Evolutionary conservation across 1,139 yeast species (phyloP), one percentile per base, ranked within the genome.

Genomic region (Candida smagusa): DNA sequence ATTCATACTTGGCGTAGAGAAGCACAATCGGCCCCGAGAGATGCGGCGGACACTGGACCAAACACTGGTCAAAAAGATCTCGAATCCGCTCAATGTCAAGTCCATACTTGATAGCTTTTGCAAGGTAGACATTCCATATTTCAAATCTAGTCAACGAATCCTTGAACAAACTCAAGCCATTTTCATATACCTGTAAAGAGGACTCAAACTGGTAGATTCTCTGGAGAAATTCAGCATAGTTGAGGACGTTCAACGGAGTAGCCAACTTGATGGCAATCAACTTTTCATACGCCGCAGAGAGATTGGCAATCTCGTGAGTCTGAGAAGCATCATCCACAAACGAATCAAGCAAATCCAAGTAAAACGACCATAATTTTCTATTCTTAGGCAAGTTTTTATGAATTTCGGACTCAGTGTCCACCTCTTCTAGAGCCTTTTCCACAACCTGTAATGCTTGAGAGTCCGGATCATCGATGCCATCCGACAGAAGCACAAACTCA

Each of bases 341-440:
- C 16, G 86, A 74, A 56, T 86, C 95, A 13, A 84, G 68, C 22
- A 87, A 58, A 51, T 88, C 96, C 26, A 88, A 59, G 53, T 85
- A 87, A 45, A 79, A 78, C 6, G 77, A 63, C 96, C 96, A 89
- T 3, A 88, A 58, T 41, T 74, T 76, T 36, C 67, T 27, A 4
- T 7, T 8, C 12, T 11, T 12, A 3, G 16, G 9, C 11, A 23
- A n/a, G 9, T 23, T 9, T 9, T 3, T 23, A 9, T 23, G 9
- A n/a, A 9, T 23, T 23, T 23, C 11, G 4, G 26, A n/a, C 11
- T 23, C 26, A 4, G 26, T 9, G 26, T n/a, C 11, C 27, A 25
- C 22, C 25, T 27, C 4, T 37, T 36, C 16, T 31, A 84, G 61
- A 0, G 85, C 81, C 7, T 59, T 59, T 41, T 74, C 72, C 34